Base-by-base conservation (phyloP, 495 filamentous ascomycete species). In the Aspergillus leporis region DNA sequence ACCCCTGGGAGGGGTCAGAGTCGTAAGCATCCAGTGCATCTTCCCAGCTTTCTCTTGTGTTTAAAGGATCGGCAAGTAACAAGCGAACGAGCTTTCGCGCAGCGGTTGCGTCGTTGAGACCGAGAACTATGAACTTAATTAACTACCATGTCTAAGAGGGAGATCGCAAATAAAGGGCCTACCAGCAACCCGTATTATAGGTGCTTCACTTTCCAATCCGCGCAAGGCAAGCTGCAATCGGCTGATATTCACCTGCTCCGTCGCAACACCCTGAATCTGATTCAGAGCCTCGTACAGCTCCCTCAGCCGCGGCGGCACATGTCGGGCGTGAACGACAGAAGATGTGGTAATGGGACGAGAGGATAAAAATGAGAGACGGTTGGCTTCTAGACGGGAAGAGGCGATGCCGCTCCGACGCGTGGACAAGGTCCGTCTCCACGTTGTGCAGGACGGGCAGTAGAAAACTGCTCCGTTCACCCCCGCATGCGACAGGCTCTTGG, bases 161-260 rank as follows among this genome's bases (percentile, higher is more conserved):
- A 54, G 6, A 51, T 23, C 23, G 13, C 22, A 21, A 46, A 36
- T 18, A 4, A 30, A 41, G 12, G 47, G 75, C 77, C 49, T 52
- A 87, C 80, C 74, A 61, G 85, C 92, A 68, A 98, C 79, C 36
- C 93, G 78, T 62, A 91, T 83, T n/a, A 89, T 81, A 32, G 80
- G 76, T 56, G 76, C 66, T 41, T 82, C 75, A 60, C 89, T 83
- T 63, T 89, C 84, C 61, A 97, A 75, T 6, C 91, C 91, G 51
- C 87, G 81, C 67, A 92, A 70, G 18, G 92, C 93, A 62, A 98
- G 81, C 65, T 91, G 87, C 53, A 97, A 68, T 62, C 91, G 84
- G 56, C 89, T 88, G 21, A 89, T 77, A 71, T 90, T 90, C 57
- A 92, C 81, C 69, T 87, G 85, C 59, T 81, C 81, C 38, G 83